A percentile compares a stretch with the other conserved stretches of the same genome.
phyloP scores from a whole-genome alignment of 495 filamentous ascomycete species.

The Parathielavia hyrcaniae region DNA sequence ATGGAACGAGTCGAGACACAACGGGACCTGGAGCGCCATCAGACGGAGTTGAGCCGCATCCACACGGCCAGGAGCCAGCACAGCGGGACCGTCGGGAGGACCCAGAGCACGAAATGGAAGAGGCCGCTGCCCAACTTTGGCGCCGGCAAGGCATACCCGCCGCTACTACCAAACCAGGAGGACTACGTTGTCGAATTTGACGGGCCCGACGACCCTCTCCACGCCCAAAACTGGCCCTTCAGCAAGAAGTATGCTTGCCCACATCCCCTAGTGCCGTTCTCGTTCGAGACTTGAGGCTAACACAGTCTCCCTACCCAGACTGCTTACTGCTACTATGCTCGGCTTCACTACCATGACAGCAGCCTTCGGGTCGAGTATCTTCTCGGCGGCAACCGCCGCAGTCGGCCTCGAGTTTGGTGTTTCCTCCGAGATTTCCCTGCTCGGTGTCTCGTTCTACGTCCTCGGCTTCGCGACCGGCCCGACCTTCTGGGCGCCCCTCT shows the following conservation, averaged over 20 bases:
- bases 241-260: constrained; percentile 58
- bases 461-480: constrained; percentile 65
- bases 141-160: constrained; percentile 73
- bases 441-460: constrained; percentile 66
- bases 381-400: constrained; percentile 54
- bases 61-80: constrained; percentile 70
- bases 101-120: constrained; percentile 43
- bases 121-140: constrained; percentile 58
- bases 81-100: constrained; percentile 63
- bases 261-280: not conserved
- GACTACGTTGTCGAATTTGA: constrained; percentile 86
- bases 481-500: constrained; percentile 63
- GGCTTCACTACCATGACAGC: constrained; percentile 71
- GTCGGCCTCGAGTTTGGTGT: constrained; percentile 51
- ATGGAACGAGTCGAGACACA: constrained; percentile 60
- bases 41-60: constrained; percentile 70
- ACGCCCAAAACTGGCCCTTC: constrained; percentile 79
- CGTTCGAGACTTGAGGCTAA: constrained; percentile 19
- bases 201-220: constrained; percentile 68
- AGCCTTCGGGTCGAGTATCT: constrained; percentile 66
- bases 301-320: constrained; percentile 32
- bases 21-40: constrained; percentile 62
- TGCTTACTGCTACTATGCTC: constrained; percentile 63
- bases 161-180: constrained; percentile 62
- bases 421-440: constrained; percentile 52